Percentiles rank a stretch among this genome's conserved stretches.
phyloP scores from a whole-genome alignment of 305 asterid species.

The Solanum hybrid region DNA sequence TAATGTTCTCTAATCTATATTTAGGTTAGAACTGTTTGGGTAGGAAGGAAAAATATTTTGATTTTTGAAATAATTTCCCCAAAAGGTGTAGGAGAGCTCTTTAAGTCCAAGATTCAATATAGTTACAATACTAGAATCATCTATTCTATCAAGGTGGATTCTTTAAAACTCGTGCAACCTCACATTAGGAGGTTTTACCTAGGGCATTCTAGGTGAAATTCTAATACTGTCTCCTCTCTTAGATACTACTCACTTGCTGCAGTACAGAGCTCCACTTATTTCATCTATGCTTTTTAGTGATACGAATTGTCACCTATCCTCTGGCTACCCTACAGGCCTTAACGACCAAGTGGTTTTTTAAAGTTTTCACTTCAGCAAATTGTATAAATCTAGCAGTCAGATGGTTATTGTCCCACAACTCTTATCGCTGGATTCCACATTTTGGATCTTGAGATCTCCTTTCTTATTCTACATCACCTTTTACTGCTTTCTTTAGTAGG shows the following conservation, averaged over 20 bases:
- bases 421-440: background rate
- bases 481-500: background rate
- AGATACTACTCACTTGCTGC: background rate
- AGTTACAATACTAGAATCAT: background rate
- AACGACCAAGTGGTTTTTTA: background rate
- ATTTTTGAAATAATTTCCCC: background rate
- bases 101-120: background rate
- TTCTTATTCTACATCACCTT: background rate
- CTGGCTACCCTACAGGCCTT: background rate
- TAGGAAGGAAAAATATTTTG: background rate
- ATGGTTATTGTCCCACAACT: background rate
- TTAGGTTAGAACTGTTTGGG: background rate
- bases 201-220: background rate
- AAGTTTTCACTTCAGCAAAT: background rate
- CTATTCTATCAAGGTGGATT: background rate
- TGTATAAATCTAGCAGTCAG: background rate
- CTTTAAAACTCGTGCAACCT: background rate
- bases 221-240: background rate
- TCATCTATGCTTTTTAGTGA: background rate
- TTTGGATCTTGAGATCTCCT: background rate
- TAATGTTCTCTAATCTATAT: background rate
- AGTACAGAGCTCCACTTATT: background rate
- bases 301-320: background rate
- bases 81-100: background rate
- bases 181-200: background rate